Evolutionary conservation across 1,139 yeast genomes (phyloP), one percentile per base, ranked within the genome.

Genomic region (Eremothecium gossypii): DNA sequence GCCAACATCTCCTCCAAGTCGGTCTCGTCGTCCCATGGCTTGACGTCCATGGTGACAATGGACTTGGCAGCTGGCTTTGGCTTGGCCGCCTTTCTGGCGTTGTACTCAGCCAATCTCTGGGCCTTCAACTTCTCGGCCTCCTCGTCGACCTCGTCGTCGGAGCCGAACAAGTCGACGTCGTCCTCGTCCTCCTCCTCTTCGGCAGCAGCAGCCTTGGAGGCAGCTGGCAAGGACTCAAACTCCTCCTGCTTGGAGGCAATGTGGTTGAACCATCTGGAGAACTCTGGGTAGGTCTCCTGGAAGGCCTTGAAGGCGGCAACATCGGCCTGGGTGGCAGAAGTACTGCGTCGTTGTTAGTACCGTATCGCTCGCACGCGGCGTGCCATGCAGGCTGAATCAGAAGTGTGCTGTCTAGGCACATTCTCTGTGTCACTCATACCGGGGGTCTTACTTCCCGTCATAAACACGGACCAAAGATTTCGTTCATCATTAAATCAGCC

Each of bases 11-110:
- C 81, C 48, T 91, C 95, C 69, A 93, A 77, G 68, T 89, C 81
- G 57, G 98, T 91, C 77, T 91, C 97, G 64, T 91, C 97, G 72
- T 91, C 98, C 98, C 98, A 91, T 73, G 96, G 97, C 83, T 91
- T 91, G 60, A 91, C 95, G 63, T 91, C 98, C 64, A 91, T 66
- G 63, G 98, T 91, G 64, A 91, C 95, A 58, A 87, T 75, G 52
- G 97, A 85, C 79, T 91, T 91, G 66, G 98, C 97, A 70, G 96
- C 95, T 63, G 96, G 86, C 79, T 86, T 86, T 68, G 94, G 94
- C 75, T 84, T 84, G 57, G 93, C 81, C 56, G 95, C 95, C 83
- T 91, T 91, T 82, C 84, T 87, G 63, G 94, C 95, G 64, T 87
- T 84, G 78, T 91, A 91, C 69, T 82, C 96, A 67, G 96, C 96